phyloP scores from a whole-genome alignment of 371 early-diverging fungal species.

The Gilbertella persicaria region DNA sequence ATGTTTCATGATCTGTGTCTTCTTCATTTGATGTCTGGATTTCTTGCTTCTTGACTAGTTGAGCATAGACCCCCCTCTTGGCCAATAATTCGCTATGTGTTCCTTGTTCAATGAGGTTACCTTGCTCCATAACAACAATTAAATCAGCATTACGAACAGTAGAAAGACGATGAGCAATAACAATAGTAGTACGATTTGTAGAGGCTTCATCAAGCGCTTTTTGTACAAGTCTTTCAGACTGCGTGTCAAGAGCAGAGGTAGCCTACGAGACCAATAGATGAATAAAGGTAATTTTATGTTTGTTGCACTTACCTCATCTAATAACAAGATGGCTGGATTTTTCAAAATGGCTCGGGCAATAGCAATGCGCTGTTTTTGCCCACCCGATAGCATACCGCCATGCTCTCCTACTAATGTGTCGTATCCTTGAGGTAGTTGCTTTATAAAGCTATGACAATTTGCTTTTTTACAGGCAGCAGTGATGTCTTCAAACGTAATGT shows the following conservation, averaged over 20 bases:
- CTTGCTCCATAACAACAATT: slow-evolving; percentile 75
- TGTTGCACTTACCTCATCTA: slow-evolving; percentile 72
- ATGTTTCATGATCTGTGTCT: not conserved
- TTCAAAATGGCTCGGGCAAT: slow-evolving; percentile 75
- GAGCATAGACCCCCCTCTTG: slow-evolving; percentile 46
- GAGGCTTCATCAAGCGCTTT: slow-evolving; percentile 72
- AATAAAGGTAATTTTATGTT: slow-evolving; percentile 51
- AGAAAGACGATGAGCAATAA: slow-evolving; percentile 86
- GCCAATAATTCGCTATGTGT: slow-evolving; percentile 59
- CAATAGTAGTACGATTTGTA: slow-evolving; percentile 76
- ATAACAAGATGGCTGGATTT: slow-evolving; percentile 62
- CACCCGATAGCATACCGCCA: slow-evolving; percentile 75
- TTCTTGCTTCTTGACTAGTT: slow-evolving; percentile 50
- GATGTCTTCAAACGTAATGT: slow-evolving; percentile 56
- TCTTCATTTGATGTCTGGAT: not conserved
- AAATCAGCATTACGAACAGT: slow-evolving; percentile 74
- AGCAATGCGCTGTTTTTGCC: slow-evolving; percentile 84
- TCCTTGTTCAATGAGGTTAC: slow-evolving; percentile 67
- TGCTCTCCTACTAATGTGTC: slow-evolving; percentile 64
- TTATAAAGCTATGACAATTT: slow-evolving; percentile 71
- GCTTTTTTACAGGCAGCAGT: slow-evolving; percentile 65
- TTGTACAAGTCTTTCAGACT: slow-evolving; percentile 83
- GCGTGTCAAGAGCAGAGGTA: slow-evolving; percentile 76
- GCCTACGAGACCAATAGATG: slow-evolving; percentile 48
- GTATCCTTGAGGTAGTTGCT: slow-evolving; percentile 67